Evolutionary conservation across 23 red algal species (phyloP).

Genomic region (Cyanidium caldarium): DNA sequence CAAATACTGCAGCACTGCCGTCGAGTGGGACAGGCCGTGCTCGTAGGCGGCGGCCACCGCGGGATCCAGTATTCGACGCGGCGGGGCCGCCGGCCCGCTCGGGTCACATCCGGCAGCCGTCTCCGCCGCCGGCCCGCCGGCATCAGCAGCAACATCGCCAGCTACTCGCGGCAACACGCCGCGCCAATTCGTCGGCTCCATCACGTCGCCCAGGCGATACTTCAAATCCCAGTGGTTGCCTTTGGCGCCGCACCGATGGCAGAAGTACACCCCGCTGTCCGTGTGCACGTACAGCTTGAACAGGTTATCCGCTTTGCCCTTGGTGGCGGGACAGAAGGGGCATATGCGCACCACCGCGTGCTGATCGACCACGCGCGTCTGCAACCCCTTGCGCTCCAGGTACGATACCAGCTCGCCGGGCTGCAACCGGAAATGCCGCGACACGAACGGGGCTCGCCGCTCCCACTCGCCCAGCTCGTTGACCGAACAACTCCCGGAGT

Average conservation of each 20-base stretch:
- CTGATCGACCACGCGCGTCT: not conserved
- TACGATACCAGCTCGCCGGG: not conserved
- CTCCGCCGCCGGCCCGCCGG: not conserved
- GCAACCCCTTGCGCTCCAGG: conserved; percentile 7
- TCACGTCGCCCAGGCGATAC: not conserved
- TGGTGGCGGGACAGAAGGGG: conserved; percentile 45
- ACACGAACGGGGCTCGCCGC: not conserved
- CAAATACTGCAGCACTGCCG: conserved; percentile 20
- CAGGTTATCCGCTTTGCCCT: conserved; percentile 39
- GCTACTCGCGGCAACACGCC: not conserved
- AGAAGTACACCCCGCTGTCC: conserved; percentile 42
- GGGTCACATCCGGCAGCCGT: too few species aligned
- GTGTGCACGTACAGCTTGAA: conserved; percentile 54
- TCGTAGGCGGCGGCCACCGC: not conserved
- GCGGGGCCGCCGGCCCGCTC: not conserved
- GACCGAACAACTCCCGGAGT: too few species aligned
- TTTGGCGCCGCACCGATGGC: conserved; percentile 44
- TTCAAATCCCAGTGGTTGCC: conserved; percentile 42
- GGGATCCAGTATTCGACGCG: not conserved
- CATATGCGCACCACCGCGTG: conserved; percentile 44
- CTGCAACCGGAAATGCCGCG: not conserved
- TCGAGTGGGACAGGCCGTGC: not conserved
- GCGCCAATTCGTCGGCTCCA: not conserved
- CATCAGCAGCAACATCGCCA: too few species aligned
- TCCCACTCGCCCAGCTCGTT: too few species aligned